Base-by-base conservation (phyloP, 2,329 filamentous ascomycete species). In the Anthostomella pinea region DNA sequence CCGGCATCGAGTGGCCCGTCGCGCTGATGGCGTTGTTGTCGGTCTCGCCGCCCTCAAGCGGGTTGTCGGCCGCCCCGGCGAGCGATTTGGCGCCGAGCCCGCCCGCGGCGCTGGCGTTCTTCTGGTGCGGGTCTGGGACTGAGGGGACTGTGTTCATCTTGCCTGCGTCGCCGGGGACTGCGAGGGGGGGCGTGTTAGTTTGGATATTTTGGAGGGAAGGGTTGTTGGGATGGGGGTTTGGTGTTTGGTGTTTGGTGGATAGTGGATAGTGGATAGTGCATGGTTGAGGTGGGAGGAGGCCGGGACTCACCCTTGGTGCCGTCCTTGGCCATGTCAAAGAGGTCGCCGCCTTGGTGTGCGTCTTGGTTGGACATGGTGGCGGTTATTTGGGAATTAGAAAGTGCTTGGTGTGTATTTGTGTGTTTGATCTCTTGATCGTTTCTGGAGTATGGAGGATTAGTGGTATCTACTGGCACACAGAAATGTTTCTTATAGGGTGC, bases 111-210 rank as follows among this genome's bases (percentile, higher is more conserved):
- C 33, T 30, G 15, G 13, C 36, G 17, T 22, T 15, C 15, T 39
- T 39, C 38, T 51, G 46, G n/a, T 43, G 25, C 8, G 48, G 46
- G 25, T 45, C 44, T 16, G 46, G 39, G 25, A 51, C 48, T n/a
- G 50, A 54, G 4, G 48, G 49, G 24, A 53, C 38, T 5, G 17
- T 43, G 36, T 54, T 54, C 41, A 49, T 46, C 27, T 48, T 53
- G 24, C 51, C 51, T 2, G 48, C 50, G 22, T 53, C 48, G 3
- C 41, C 43, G 7, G 51, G 52, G 21, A 52, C 50, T 53, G 19
- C 8, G 8, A 9, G 20, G 14, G 2, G 7, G 10, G n/a, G 11
- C 7, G 21, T 33, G 14, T 41, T 5, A 37, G 33, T 23, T 11
- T 19, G 13, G n/a, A 25, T 4, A 31, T 8, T 20, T 5, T 11